Evolutionary conservation across 352 stramenopile genomes (phyloP).

Genomic region (Globisporangium polare): DNA sequence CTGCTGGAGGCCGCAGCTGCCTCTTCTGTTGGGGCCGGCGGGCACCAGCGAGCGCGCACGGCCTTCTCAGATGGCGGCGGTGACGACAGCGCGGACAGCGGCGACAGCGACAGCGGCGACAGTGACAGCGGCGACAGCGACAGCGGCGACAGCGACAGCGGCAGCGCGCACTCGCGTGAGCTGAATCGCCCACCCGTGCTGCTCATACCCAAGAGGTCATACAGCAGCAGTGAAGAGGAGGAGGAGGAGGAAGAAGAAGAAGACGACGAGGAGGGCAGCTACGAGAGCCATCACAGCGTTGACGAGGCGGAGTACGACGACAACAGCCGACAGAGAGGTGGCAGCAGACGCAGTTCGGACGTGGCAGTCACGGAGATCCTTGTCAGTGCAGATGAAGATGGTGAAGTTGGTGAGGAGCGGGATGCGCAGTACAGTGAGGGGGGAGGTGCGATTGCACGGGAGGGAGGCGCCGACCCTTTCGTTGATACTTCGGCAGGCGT

Average conservation of each 20-base stretch:
- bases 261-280: constrained; percentile 1
- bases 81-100: neutral
- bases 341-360: neutral
- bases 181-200: constrained; percentile 9
- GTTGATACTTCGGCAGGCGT: neutral
- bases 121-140: neutral
- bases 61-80: neutral
- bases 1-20: neutral
- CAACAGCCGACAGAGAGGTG: neutral
- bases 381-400: neutral
- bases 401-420: neutral
- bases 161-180: neutral
- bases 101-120: neutral
- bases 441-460: neutral
- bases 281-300: neutral
- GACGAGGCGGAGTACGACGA: neutral
- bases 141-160: neutral
- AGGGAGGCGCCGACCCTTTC: neutral
- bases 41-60: neutral
- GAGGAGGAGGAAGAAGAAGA: constrained; percentile 8
- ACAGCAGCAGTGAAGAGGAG: constrained; percentile 23
- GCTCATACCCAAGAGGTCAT: constrained; percentile 22
- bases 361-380: neutral
- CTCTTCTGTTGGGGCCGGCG: neutral
- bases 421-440: neutral